phyloP scores from a whole-genome alignment of 306 rosid species.

The Biancaea sappan region DNA sequence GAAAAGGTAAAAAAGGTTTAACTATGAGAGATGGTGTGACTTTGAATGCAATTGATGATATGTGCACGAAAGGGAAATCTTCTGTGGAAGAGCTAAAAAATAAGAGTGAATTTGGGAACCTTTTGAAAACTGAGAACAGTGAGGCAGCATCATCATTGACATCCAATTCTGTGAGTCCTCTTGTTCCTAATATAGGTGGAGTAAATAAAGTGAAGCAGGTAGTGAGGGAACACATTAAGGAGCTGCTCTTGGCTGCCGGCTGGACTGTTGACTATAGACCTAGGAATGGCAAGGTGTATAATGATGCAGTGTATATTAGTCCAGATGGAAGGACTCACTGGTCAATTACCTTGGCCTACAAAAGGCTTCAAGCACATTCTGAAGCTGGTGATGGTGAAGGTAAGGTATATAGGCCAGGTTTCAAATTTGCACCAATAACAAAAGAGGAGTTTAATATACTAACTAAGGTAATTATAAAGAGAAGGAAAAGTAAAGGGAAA shows the following conservation, averaged over 20 bases:
- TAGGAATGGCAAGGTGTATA: slow-evolving; percentile 47
- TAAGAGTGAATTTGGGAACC: slow-evolving; percentile 21
- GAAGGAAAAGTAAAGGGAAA: slow-evolving; percentile 26
- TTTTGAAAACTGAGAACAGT: slow-evolving; percentile 33
- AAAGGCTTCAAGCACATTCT: slow-evolving; percentile 43
- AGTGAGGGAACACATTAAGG: slow-evolving; percentile 50
- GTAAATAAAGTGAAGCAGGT: slow-evolving; percentile 31
- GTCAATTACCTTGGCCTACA: slow-evolving; percentile 72
- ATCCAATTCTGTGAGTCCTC: slow-evolving; percentile 8
- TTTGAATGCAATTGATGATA: not conserved
- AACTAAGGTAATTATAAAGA: slow-evolving; percentile 37
- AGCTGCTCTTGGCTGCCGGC: slow-evolving; percentile 57
- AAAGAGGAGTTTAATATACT: slow-evolving; percentile 45
- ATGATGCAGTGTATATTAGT: slow-evolving; percentile 69
- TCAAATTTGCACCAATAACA: slow-evolving; percentile 55
- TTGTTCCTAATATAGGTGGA: not conserved
- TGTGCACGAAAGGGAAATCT: not conserved
- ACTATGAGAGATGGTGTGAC: not conserved
- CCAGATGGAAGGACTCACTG: slow-evolving; percentile 66
- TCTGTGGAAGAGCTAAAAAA: not conserved
- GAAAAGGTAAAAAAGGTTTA: not conserved
- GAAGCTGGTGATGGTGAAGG: slow-evolving; percentile 57
- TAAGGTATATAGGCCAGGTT: slow-evolving; percentile 43
- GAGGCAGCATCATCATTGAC: slow-evolving; percentile 8
- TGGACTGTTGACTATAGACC: slow-evolving; percentile 64